Conservation (phyloP, 2,329 filamentous ascomycete species). For the Aspergillus sclerotialis region DNA sequence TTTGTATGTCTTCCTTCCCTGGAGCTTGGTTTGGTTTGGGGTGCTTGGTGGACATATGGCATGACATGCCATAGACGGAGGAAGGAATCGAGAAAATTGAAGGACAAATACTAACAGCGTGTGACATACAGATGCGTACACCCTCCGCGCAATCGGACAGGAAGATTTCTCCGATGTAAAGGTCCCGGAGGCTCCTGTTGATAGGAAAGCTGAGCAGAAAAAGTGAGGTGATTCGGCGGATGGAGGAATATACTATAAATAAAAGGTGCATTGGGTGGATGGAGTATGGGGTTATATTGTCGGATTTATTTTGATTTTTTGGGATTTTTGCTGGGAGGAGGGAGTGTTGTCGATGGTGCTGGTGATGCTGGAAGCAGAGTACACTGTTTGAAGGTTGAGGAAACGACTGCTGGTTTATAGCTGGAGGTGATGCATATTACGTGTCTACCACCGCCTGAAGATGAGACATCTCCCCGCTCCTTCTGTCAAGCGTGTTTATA, state of each 20-base stretch:
- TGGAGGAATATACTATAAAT: slow-evolving; percentile 1
- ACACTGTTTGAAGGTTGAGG: background rate
- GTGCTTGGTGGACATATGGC: slow-evolving; percentile 1
- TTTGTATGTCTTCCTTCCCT: too few species aligned
- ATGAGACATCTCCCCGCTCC: background rate
- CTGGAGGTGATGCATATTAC: too few species aligned
- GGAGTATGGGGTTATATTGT: slow-evolving; percentile 6
- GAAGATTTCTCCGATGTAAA: slow-evolving; percentile 96
- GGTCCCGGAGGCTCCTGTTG: slow-evolving; percentile 65
- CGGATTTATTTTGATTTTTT: background rate
- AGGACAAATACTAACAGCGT: background rate
- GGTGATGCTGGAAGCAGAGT: background rate
- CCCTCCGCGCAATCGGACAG: slow-evolving; percentile 80
- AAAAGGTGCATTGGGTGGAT: slow-evolving; percentile 4
- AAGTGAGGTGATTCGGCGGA: slow-evolving; percentile 5
- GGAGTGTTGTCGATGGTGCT: too few species aligned
- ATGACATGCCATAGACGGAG: background rate
- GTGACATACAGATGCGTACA: slow-evolving; percentile 54
- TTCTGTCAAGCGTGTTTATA: background rate
- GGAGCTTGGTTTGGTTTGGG: too few species aligned
- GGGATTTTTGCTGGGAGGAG: background rate
- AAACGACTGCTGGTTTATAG: background rate
- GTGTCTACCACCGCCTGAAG: too few species aligned
- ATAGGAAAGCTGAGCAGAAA: slow-evolving; percentile 19
- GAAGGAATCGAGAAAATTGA: background rate